Evolutionary conservation across 1,284 basidiomycete species (phyloP).

Genomic region (Cronartium ribicola): DNA sequence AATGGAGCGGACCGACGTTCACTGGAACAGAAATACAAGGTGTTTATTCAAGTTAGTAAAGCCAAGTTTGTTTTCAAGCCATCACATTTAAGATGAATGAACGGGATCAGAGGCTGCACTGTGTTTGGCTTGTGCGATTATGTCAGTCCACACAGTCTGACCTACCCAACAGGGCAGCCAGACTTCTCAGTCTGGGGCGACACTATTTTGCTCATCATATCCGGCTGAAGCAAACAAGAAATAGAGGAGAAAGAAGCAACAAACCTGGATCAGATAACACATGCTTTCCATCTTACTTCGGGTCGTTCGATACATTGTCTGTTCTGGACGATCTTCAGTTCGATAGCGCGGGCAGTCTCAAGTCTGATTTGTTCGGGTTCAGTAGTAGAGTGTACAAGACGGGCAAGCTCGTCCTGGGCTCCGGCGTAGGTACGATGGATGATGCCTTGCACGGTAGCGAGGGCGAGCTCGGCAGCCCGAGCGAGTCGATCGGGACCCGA

Average conservation of each 20-base stretch:
- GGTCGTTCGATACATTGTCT: slow-evolving; percentile 12
- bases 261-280: neutral
- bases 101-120: neutral
- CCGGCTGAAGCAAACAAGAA: neutral
- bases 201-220: slow-evolving; percentile 26
- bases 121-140: slow-evolving; percentile 8
- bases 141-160: slow-evolving; percentile 14
- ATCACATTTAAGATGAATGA: neutral
- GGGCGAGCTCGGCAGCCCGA: slow-evolving; percentile 57
- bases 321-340: slow-evolving; percentile 35
- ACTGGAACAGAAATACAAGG: neutral
- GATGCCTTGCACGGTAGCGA: slow-evolving; percentile 80
- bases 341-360: neutral
- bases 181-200: slow-evolving; percentile 20
- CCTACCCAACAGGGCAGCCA: neutral
- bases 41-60: neutral
- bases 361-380: neutral
- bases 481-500: slow-evolving; percentile 53
- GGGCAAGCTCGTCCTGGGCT: neutral
- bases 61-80: no score
- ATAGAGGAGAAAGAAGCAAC: neutral
- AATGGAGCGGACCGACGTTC: no score
- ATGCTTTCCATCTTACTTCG: slow-evolving; percentile 4
- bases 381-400: neutral
- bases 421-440: slow-evolving; percentile 63